Evolutionary conservation across 2,329 filamentous ascomycete species (phyloP).

Genomic region (Fusarium musae): DNA sequence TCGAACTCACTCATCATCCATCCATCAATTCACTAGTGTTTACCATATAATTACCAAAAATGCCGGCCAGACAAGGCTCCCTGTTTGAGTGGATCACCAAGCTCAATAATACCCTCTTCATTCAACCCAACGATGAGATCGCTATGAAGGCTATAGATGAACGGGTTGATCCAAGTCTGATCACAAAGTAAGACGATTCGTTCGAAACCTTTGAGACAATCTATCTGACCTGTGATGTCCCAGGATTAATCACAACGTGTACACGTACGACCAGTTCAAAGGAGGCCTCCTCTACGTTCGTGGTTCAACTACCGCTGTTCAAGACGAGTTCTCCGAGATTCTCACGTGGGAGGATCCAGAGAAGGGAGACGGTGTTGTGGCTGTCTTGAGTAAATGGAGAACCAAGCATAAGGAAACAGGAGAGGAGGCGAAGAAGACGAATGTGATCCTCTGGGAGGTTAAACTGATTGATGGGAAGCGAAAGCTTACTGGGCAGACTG

Average conservation of each 20-base stretch:
- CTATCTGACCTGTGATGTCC: rapidly evolving
- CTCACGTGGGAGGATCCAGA: neutral
- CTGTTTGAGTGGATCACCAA: neutral
- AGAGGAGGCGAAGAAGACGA: neutral
- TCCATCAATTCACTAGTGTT: too few relatives aligned
- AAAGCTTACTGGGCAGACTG: neutral
- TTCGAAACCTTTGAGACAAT: rapidly evolving
- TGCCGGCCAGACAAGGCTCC: rapidly evolving
- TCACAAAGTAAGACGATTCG: neutral
- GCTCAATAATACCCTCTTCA: neutral
- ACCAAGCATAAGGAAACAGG: neutral
- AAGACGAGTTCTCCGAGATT: neutral
- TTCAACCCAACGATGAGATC: neutral
- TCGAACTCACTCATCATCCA: too few relatives aligned
- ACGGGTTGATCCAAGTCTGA: neutral
- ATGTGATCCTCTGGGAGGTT: neutral
- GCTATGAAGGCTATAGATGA: neutral
- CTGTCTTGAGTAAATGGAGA: neutral
- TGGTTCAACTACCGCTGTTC: rapidly evolving
- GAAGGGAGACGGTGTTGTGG: rapidly evolving
- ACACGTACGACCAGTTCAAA: neutral
- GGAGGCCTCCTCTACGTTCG: neutral
- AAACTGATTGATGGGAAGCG: neutral
- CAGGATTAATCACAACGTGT: neutral
- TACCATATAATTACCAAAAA: neutral